These are phyloP conservation scores for Neocatenulostroma microsporum DNA, from an alignment of 2,329 filamentous ascomycete species.

Conservation along the genomic window DNA sequence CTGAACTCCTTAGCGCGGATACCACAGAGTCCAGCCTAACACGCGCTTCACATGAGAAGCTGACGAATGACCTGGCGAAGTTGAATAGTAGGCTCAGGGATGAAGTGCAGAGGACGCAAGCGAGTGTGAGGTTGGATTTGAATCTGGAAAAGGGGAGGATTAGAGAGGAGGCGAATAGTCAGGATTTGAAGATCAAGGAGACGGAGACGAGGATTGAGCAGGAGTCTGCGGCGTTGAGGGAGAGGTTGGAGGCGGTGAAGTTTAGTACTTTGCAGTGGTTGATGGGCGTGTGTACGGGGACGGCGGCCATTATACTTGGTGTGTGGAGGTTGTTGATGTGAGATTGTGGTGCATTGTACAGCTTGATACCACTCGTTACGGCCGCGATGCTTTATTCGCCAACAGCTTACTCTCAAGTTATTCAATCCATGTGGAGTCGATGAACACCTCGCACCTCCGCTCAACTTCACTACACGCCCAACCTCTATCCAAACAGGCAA, in stretches of 20 bases:
- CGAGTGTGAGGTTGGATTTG: constrained; percentile 81
- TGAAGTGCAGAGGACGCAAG: constrained; percentile 90
- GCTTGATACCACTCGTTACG: no score
- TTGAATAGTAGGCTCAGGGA: constrained; percentile 81
- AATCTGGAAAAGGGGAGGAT: constrained; percentile 97
- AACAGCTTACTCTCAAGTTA: no score
- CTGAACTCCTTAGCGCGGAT: constrained; percentile 85
- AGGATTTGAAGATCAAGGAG: constrained; percentile 98
- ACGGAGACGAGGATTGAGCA: constrained; percentile 98
- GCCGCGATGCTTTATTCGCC: no score
- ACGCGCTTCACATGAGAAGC: constrained; percentile 77
- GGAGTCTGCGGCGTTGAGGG: constrained; percentile 81
- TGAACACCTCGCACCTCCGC: no score
- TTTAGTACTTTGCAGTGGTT: constrained; percentile 97
- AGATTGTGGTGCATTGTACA: no score
- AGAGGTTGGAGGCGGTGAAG: constrained; percentile 94
- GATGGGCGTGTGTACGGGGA: constrained; percentile 67
- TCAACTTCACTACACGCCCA: no score
- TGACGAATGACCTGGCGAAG: constrained; percentile 93
- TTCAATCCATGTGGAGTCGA: no score
- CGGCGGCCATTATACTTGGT: constrained; percentile 58
- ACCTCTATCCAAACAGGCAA: no score
- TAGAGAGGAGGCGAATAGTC: constrained; percentile 87
- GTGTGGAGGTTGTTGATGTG: constrained; percentile 60
- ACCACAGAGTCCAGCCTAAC: constrained; percentile 85